Conservation (phyloP, 2,329 filamentous ascomycete genomes). For the Verruconis gallopava region DNA sequence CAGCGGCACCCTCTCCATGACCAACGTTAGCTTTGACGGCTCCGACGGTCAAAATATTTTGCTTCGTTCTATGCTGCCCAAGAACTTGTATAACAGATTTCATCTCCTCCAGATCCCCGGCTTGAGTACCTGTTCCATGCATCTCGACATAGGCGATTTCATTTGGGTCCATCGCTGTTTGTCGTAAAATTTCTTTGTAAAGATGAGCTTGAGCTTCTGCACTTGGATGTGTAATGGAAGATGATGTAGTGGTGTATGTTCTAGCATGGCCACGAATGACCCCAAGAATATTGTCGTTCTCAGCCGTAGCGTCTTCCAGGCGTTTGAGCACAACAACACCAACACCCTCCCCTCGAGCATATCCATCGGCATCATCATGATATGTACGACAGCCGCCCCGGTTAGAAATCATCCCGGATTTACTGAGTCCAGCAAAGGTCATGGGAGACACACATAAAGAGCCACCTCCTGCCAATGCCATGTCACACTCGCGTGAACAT, state of each 20-base stretch:
- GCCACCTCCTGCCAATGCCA: constrained; percentile 1
- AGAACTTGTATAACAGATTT: constrained; percentile 15
- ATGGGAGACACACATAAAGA: constrained; percentile 16
- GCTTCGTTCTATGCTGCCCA: constrained; percentile 8
- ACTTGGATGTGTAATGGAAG: constrained; percentile 32
- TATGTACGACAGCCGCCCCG: constrained; percentile 18
- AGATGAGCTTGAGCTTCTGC: constrained; percentile 26
- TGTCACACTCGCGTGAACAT: not conserved
- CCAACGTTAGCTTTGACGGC: constrained; percentile 24
- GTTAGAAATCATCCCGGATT: constrained; percentile 11
- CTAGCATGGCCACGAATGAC: constrained; percentile 19
- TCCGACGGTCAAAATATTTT: constrained; percentile 17
- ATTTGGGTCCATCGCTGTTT: constrained; percentile 24
- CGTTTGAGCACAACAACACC: constrained; percentile 22
- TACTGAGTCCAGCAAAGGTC: constrained; percentile 36
- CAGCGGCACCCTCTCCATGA: constrained; percentile 24
- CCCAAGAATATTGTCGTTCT: constrained; percentile 22
- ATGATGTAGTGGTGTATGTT: constrained; percentile 32
- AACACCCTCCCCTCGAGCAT: constrained; percentile 22
- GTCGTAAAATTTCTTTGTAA: constrained; percentile 24
- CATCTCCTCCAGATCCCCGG: constrained; percentile 20
- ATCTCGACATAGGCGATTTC: constrained; percentile 12
- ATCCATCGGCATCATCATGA: constrained; percentile 23
- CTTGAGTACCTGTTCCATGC: constrained; percentile 21
- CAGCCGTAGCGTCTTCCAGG: constrained; percentile 20